Conservation (phyloP, 352 stramenopile genomes). For the Globisporangium takayamanum region DNA sequence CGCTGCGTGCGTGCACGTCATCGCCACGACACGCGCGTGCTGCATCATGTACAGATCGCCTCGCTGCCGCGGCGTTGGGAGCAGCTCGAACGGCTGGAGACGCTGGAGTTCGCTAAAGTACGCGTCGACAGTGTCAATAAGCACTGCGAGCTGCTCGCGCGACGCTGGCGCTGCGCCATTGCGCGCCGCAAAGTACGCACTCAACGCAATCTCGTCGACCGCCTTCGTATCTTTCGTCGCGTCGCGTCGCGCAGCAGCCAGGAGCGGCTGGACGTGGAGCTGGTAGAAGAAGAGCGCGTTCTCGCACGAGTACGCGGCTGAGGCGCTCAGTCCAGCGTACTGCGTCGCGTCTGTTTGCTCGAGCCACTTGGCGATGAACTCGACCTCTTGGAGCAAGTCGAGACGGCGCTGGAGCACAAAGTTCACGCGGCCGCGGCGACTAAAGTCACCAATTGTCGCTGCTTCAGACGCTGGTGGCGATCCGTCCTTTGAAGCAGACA, state of each 20-base stretch:
- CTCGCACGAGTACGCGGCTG: conserved; percentile 93
- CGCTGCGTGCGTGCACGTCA: conserved; percentile 95
- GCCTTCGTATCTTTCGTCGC: conserved; percentile 5
- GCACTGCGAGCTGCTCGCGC: conserved; percentile 26
- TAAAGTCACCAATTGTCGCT: conserved; percentile 69
- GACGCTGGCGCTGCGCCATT: conserved; percentile 20
- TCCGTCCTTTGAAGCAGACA: conserved; percentile 15
- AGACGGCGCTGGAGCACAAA: conserved; percentile 57
- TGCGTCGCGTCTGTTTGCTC: conserved; percentile 33
- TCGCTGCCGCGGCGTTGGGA: conserved; percentile 88
- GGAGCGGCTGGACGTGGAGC: conserved; percentile 81
- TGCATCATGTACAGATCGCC: conserved; percentile 94
- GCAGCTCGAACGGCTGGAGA: conserved; percentile 93
- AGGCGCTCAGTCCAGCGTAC: conserved; percentile 51
- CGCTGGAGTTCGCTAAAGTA: conserved; percentile 93
- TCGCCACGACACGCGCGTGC: conserved; percentile 91
- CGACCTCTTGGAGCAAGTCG: conserved; percentile 89
- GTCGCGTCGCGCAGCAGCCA: conserved; percentile 34
- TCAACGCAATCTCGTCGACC: conserved; percentile 16
- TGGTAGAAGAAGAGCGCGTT: conserved; percentile 94
- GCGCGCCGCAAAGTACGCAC: conserved; percentile 34
- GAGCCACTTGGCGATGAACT: conserved; percentile 89
- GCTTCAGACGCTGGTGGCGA: conserved; percentile 12
- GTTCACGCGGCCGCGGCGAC: conserved; percentile 88
- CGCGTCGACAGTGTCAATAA: conserved; percentile 63